Evolutionary conservation across 305 asterid genomes (phyloP).

Genomic region (Fraxinus baroniana): DNA sequence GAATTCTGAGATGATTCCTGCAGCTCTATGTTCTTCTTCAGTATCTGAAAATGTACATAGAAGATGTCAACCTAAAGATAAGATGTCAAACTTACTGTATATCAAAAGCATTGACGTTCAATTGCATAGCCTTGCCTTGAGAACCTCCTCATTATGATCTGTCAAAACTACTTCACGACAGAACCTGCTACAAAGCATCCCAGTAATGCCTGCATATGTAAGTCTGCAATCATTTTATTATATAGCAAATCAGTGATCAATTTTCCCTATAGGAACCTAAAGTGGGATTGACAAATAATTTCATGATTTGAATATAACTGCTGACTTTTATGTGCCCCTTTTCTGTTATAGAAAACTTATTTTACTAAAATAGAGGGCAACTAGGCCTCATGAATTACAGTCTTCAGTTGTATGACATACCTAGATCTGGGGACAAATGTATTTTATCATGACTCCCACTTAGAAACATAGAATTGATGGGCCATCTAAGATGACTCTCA

Average conservation of each 20-base stretch:
- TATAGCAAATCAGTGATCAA: neutral
- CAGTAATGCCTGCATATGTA: slow-evolving; percentile 69
- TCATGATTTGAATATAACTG: neutral
- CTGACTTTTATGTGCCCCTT: neutral
- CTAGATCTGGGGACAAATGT: neutral
- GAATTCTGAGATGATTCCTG: slow-evolving; percentile 43
- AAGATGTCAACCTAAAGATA: slow-evolving; percentile 24
- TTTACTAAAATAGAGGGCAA: neutral
- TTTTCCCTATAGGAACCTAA: neutral
- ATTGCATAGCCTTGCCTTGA: slow-evolving; percentile 70
- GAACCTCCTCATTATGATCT: slow-evolving; percentile 91
- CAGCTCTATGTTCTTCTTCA: slow-evolving; percentile 65
- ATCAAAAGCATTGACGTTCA: slow-evolving; percentile 18
- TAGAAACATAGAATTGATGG: neutral
- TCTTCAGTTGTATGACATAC: neutral
- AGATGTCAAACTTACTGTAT: slow-evolving; percentile 23
- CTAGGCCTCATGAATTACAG: neutral
- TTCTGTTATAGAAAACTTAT: neutral
- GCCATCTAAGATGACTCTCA: neutral
- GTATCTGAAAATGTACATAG: slow-evolving; percentile 51
- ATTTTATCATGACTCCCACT: neutral
- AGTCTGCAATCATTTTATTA: slow-evolving; percentile 22
- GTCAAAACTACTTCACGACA: slow-evolving; percentile 78
- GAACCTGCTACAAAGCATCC: slow-evolving; percentile 82
- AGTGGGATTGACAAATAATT: neutral